These are phyloP conservation scores for Boechera retrofracta DNA, from an alignment of 345 rosid genomes.

Conservation along the genomic window DNA sequence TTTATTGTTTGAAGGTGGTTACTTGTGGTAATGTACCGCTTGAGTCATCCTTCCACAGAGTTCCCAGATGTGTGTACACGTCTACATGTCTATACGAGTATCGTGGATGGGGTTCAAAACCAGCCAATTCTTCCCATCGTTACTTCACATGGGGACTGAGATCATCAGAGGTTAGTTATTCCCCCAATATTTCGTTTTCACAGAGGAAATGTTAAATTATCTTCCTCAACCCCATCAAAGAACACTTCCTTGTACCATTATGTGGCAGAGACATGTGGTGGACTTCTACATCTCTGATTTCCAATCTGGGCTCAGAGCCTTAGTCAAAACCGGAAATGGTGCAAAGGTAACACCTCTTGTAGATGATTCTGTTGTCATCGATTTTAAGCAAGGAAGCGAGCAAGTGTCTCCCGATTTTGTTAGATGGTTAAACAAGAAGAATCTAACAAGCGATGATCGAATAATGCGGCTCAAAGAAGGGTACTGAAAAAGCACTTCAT, in stretches of 20 bases:
- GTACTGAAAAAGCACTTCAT: slow-evolving; percentile 49
- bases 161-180: slow-evolving; percentile 57
- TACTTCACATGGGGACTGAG: slow-evolving; percentile 47
- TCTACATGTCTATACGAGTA: slow-evolving; percentile 86
- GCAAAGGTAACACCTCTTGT: slow-evolving; percentile 88
- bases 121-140: slow-evolving; percentile 71
- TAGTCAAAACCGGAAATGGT: slow-evolving; percentile 90
- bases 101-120: slow-evolving; percentile 80
- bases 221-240: slow-evolving; percentile 16
- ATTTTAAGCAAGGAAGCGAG: slow-evolving; percentile 71
- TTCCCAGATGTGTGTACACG: slow-evolving; percentile 89
- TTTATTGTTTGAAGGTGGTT: slow-evolving; percentile 66
- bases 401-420: slow-evolving; percentile 75
- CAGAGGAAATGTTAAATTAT: slow-evolving; percentile 13
- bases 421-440: slow-evolving; percentile 85
- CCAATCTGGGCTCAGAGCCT: slow-evolving; percentile 95
- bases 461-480: slow-evolving; percentile 94
- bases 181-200: background rate
- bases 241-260: slow-evolving; percentile 18
- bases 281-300: slow-evolving; percentile 99
- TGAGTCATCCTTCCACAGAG: slow-evolving; percentile 89
- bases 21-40: slow-evolving; percentile 96
- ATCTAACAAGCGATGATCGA: slow-evolving; percentile 88
- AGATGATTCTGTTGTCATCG: slow-evolving; percentile 78
- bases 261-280: slow-evolving; percentile 88